Base-by-base conservation (phyloP, 805 yeast species). In the Yarrowia sp. region DNA sequence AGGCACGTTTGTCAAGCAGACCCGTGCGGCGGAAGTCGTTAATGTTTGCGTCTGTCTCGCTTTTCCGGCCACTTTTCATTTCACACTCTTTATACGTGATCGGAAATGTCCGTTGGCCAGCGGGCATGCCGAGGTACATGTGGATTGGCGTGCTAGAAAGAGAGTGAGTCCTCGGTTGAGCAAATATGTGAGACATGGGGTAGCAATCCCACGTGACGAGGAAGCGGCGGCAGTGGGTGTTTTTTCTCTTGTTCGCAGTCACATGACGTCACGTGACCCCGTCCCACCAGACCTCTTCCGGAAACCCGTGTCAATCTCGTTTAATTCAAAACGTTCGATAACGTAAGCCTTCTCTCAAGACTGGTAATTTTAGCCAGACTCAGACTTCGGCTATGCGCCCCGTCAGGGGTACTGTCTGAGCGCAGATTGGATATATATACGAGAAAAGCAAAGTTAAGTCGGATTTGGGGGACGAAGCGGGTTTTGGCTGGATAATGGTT, bases 331-430 rank as follows among this genome's bases (percentile, higher is more conserved):
- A 44, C 30, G 12, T 20, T 6, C 14, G 47, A 1, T 19, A 30
- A 44, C 30, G 7, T 44, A 44, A 20, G 50, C 34, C 9, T 5
- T 15, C 20, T 13, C 30, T 52, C 42, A 34, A 0, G 30, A 34
- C 19, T 20, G 33, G 33, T 19, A 44, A 44, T 24, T 15, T 30
- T 33, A 15, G 38, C 38, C 52, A 30, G 52, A 15, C 52, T 47
- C 52, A 30, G 52, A 47, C 58, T 52, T 52, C 58, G 58, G 58
- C 58, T 52, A 52, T 52, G 58, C 58, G 58, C 43, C n/a, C 43
- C 58, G 38, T 52, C 58, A 52, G 58, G 58, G 58, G 58, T 52
- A 52, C 58, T 38, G 34, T 34, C 43, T 52, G 55, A 36, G 40
- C 30, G n/a, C 33, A 52, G 58, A 52, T 52, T 36, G 58, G 58